phyloP scores from a whole-genome alignment of 306 rosid genomes.

The Luffa acutangula region DNA sequence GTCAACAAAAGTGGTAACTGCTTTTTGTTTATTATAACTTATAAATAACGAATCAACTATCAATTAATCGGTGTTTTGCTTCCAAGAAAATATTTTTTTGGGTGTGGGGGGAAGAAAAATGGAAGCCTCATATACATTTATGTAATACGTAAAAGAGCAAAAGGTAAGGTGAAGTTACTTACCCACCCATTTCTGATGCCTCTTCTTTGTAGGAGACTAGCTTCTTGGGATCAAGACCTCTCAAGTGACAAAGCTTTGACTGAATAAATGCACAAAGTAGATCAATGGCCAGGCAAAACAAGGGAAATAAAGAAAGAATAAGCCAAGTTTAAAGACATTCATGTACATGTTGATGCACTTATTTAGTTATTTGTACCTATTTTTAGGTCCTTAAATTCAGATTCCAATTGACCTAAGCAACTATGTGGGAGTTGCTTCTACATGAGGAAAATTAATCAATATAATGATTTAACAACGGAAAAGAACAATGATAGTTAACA shows the following conservation, averaged over 20 bases:
- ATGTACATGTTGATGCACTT: not conserved
- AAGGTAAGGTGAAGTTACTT: slow-evolving; percentile 28
- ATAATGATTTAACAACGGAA: not conserved
- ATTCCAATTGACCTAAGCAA: not conserved
- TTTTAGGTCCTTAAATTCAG: not conserved
- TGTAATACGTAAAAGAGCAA: not conserved
- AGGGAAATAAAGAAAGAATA: not conserved
- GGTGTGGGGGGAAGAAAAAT: not conserved
- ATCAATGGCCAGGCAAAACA: not conserved
- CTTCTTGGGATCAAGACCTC: slow-evolving; percentile 44
- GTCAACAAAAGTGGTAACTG: not conserved
- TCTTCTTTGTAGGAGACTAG: slow-evolving; percentile 74
- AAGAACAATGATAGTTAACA: not conserved
- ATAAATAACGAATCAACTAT: not conserved
- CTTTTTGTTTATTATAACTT: not conserved
- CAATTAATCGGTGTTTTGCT: not conserved
- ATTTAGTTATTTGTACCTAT: not conserved
- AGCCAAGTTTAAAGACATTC: not conserved
- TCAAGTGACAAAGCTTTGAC: slow-evolving; percentile 80
- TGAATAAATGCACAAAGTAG: slow-evolving; percentile 22
- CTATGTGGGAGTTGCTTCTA: not conserved
- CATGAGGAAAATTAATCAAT: not conserved
- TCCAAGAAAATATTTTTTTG: not conserved
- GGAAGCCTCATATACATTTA: not conserved
- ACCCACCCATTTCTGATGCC: slow-evolving; percentile 98